Evolutionary conservation across 768 basidiomycete genomes (phyloP), one percentile per base, ranked within the genome.

Genomic region (Tricholoma bakamatsutake): DNA sequence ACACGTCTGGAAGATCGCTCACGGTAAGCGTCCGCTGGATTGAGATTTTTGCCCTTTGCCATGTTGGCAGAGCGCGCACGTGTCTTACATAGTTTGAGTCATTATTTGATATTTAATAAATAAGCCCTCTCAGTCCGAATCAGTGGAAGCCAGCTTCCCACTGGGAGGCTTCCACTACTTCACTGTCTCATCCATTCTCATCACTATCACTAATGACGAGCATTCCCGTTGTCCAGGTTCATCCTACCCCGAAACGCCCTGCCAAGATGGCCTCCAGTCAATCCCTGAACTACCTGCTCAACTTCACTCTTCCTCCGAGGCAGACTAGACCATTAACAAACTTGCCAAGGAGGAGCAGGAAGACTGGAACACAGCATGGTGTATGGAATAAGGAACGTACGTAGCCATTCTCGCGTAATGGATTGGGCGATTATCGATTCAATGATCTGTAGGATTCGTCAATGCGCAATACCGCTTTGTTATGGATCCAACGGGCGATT

Each of bases 391-490:
- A 92, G 78, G 95, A 97, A 73, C 86, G 93, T 92, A 74, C 76
- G 92, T 86, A 10, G 40, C 24, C 13, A 31, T 31, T 30, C 6
- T 17, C 7, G 45, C 28, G 8, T 17, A n/a, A 31, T 8, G 15
- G 31, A 5, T 12, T 27, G 47, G 51, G n/a, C 61, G 39, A 52
- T 55, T 60, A 55, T 55, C 58, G 54, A 56, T 53, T 57, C 46
- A 63, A 52, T 28, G 24, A 50, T 21, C 54, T 53, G 21, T 67
- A 94, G 93, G 89, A 61, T 98, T 93, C 67, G 85, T 98, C 62
- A 97, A 98, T 71, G 94, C 95, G 8, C 93, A 95, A 67, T 97
- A 95, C 73, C 82, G 93, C 56, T 98, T 98, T 69, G 82, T 98
- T 40, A 87, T 98, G 87, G 91, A 93, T 64, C 96, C 96, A 2